Percentiles rank a stretch among this genome's conserved stretches.
Conservation (phyloP, 2,329 filamentous ascomycete genomes). For the Ceratocystis cacaofunesta region DNA sequence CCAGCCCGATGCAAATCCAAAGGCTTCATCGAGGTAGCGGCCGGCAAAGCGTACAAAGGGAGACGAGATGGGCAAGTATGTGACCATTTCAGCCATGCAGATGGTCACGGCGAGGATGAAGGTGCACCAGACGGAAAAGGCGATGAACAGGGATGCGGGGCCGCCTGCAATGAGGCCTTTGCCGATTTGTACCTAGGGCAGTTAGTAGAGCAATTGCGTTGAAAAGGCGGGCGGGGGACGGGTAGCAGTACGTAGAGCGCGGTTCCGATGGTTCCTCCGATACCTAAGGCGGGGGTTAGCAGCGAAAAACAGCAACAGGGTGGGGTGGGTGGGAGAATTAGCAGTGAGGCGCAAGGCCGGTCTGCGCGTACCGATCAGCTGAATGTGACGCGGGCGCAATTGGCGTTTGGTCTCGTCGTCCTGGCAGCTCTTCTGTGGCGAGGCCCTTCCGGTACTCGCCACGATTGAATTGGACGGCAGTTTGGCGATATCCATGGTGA, state of each 20-base stretch:
- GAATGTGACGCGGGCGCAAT: conserved; percentile 42
- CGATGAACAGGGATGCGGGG: conserved; percentile 42
- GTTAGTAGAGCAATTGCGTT: neutral
- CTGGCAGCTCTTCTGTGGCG: neutral
- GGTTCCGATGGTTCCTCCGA: conserved; percentile 50
- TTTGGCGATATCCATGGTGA: neutral
- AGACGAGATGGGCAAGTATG: conserved; percentile 60
- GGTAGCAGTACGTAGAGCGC: conserved; percentile 35
- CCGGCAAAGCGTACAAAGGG: conserved; percentile 67
- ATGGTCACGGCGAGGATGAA: conserved; percentile 46
- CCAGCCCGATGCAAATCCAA: conserved; percentile 58
- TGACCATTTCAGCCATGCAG: conserved; percentile 61
- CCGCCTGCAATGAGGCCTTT: conserved; percentile 43
- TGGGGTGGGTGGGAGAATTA: neutral
- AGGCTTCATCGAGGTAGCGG: conserved; percentile 59
- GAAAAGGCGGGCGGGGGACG: neutral
- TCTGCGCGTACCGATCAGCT: conserved; percentile 29
- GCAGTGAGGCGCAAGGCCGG: too few relatives aligned
- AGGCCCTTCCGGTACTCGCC: neutral
- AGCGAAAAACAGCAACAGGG: neutral
- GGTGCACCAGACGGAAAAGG: conserved; percentile 46
- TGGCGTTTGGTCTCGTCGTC: conserved; percentile 31
- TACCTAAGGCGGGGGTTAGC: conserved; percentile 26
- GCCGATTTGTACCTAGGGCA: conserved; percentile 33
- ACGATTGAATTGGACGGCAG: neutral